These are phyloP conservation scores for Saposhnikovia divaricata DNA, from an alignment of 129 eudicot species.

Conservation along the genomic window DNA sequence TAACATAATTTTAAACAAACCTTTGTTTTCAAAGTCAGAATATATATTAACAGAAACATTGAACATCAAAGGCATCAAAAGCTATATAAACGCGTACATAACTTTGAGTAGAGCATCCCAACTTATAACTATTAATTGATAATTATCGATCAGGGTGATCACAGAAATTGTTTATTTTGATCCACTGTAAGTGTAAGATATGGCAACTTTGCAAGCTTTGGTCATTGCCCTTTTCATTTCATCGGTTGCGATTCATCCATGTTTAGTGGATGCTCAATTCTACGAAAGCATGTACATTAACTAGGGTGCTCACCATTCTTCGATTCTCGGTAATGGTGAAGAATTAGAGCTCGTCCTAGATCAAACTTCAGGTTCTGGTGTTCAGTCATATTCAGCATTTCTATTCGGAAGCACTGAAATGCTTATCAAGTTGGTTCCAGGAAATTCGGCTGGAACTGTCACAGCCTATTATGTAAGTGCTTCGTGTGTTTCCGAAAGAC, in stretches of 20 bases:
- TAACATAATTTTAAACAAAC: too few species aligned
- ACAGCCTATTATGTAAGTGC: conserved; percentile 8
- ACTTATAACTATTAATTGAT: too few species aligned
- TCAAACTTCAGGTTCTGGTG: conserved; percentile 7
- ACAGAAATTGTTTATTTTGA: not conserved
- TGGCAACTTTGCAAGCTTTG: not conserved
- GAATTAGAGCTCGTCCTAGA: not conserved
- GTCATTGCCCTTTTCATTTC: not conserved
- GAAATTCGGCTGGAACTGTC: conserved; percentile 10
- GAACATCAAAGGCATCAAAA: not conserved
- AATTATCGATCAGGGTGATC: too few species aligned
- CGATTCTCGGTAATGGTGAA: conserved; percentile 7
- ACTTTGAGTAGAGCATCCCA: not conserved
- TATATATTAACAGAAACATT: not conserved
- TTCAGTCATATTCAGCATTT: not conserved
- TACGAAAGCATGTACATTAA: conserved; percentile 7
- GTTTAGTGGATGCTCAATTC: not conserved
- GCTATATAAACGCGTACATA: not conserved
- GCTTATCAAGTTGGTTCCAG: conserved; percentile 5
- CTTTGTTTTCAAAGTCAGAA: not conserved
- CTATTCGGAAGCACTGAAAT: conserved; percentile 8
- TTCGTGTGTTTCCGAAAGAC: not conserved
- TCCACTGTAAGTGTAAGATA: not conserved
- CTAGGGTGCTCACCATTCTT: conserved; percentile 9
- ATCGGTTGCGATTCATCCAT: not conserved